Evolutionary conservation across 768 basidiomycete species (phyloP), one percentile per base, ranked within the genome.

Genomic region (Auriscalpium vulgare): DNA sequence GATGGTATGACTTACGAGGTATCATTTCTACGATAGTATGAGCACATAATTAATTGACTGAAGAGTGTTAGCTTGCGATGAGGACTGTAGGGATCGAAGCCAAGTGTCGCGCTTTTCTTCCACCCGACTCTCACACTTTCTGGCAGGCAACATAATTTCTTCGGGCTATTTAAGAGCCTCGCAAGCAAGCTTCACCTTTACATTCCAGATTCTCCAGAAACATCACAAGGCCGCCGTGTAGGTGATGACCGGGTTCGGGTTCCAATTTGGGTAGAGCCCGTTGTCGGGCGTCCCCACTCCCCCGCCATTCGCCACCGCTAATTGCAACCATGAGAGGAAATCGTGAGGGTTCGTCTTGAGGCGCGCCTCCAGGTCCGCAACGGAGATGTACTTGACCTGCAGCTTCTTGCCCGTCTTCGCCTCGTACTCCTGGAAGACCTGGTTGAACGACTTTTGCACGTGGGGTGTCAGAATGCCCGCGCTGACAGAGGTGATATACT

Each of bases 241-340:
- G 3, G 21, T 21, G 29, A 61, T 13, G 21, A 64, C 60, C 38
- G 55, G 59, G 17, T 53, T 59, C 23, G 63, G 63, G 29, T 65
- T 65, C 59, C 59, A 65, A 14, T 50, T 57, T 8, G 63, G 63
- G 34, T 37, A 63, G 16, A 58, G 38, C 10, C 34, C 55, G 47
- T 63, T 62, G 48, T 60, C 50, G 1, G 53, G 37, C 35, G 51
- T 44, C 1, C 58, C 61, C 1, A 60, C 1, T 10, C 56, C 58
- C 19, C 52, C 50, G 10, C 51, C 59, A 11, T 46, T 34, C 8
- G 49, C 51, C 61, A 53, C 59, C 34, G 21, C 35, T 9, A 56
- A 0, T 23, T 56, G 56, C 21, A 63, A 19, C n/a, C 49, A 50
- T 17, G 57, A 50, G 21, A 49, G 46, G 37, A 61, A 62, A 50